A percentile compares a stretch with the other conserved stretches of the same genome.
Conservation (phyloP, 805 yeast species). For the Maudiozyma turicensis region DNA sequence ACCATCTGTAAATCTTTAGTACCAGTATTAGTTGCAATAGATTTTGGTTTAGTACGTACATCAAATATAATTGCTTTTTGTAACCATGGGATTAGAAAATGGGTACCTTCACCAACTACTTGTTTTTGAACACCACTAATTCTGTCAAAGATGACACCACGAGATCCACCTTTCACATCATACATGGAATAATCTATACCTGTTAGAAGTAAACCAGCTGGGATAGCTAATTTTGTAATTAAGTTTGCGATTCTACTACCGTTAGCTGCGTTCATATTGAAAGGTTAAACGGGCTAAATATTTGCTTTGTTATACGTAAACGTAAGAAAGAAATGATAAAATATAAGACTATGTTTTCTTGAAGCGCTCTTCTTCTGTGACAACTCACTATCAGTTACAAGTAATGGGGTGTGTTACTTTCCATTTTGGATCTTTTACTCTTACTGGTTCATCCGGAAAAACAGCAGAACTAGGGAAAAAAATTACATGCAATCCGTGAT, state of each 20-base stretch:
- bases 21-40: conserved; percentile 89
- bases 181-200: conserved; percentile 78
- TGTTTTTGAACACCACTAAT: conserved; percentile 74
- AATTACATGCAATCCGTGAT: too few relatives aligned
- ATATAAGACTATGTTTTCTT: too few relatives aligned
- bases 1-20: conserved; percentile 96
- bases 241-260: conserved; percentile 18
- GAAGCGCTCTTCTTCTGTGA: too few relatives aligned
- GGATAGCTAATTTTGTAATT: conserved; percentile 46
- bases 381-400: too few relatives aligned
- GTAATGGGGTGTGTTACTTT: too few relatives aligned
- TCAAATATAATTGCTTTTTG: conserved; percentile 86
- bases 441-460: too few relatives aligned
- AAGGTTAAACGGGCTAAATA: background rate
- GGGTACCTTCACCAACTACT: conserved; percentile 97
- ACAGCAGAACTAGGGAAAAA: too few relatives aligned
- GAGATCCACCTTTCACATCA: conserved; percentile 91
- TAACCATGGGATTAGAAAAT: conserved; percentile 91
- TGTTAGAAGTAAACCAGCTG: conserved; percentile 58
- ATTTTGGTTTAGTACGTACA: conserved; percentile 91
- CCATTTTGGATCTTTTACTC: too few relatives aligned
- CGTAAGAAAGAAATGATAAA: too few relatives aligned
- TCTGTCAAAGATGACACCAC: conserved; percentile 94
- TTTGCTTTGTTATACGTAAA: too few relatives aligned
- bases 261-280: background rate